These are phyloP conservation scores for Mesotaenium endlicherianum DNA, from an alignment of 139 green algal species.

Conservation along the genomic window DNA sequence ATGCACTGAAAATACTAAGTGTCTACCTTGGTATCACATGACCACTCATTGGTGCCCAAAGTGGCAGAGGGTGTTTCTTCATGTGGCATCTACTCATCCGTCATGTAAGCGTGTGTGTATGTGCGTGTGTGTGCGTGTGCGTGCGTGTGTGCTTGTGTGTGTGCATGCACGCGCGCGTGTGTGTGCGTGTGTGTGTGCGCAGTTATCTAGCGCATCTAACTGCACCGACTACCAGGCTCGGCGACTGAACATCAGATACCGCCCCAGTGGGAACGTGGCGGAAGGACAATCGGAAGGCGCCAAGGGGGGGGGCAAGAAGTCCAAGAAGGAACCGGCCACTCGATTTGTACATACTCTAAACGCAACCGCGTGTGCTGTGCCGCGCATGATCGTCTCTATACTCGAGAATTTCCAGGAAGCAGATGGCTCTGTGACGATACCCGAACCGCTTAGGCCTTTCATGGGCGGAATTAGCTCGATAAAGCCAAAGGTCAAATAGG, in stretches of 20 bases:
- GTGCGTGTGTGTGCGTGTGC: too few species aligned
- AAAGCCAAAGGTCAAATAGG: not conserved
- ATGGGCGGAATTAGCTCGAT: conserved; percentile 78
- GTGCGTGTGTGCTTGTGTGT: too few species aligned
- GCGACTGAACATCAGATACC: conserved; percentile 85
- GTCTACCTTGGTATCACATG: too few species aligned
- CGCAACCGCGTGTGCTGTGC: conserved; percentile 92
- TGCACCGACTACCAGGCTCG: conserved; percentile 98
- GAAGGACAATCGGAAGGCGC: not conserved
- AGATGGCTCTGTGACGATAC: conserved; percentile 87
- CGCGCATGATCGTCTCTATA: conserved; percentile 94
- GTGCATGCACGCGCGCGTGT: too few species aligned
- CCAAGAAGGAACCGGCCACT: conserved; percentile 51
- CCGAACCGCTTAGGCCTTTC: conserved; percentile 79
- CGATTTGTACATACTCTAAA: conserved; percentile 97
- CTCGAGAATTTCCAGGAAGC: conserved; percentile 94
- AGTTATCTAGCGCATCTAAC: conserved; percentile 84
- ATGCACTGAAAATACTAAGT: too few species aligned
- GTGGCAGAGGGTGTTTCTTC: too few species aligned
- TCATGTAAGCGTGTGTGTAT: too few species aligned
- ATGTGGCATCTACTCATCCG: too few species aligned
- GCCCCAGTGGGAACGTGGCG: too few species aligned
- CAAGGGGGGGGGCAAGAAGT: not conserved
- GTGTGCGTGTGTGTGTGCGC: not conserved
- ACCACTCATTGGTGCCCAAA: too few species aligned